phyloP scores from a whole-genome alignment of 225 moss, liverwort and hornwort species.

The Bryoerythrophyllum caledonicum region DNA sequence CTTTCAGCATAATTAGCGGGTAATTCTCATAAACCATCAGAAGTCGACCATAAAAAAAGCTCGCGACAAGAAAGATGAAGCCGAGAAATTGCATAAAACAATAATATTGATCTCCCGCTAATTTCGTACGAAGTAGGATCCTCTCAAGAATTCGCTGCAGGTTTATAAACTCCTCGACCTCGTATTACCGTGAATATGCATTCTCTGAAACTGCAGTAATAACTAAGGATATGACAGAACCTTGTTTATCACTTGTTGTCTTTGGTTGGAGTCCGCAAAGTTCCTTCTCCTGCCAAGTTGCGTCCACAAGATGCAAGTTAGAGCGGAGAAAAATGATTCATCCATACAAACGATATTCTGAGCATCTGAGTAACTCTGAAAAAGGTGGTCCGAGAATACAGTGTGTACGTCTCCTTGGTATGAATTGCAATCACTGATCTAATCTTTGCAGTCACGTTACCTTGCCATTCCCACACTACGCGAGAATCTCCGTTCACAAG shows the following conservation, averaged over 20 bases:
- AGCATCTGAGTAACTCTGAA: background rate
- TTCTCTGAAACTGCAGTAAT: conserved; percentile 11
- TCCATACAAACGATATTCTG: background rate
- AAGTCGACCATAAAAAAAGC: background rate
- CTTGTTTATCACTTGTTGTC: conserved; percentile 36
- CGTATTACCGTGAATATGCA: background rate
- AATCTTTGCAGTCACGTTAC: conserved; percentile 37
- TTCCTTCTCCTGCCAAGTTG: conserved; percentile 68
- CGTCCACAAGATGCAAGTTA: conserved; percentile 14
- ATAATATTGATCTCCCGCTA: background rate
- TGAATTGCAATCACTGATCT: background rate
- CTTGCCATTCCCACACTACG: conserved; percentile 99
- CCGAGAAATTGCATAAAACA: background rate
- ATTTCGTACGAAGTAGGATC: conserved; percentile 17
- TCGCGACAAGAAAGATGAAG: conserved; percentile 5
- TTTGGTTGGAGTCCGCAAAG: conserved; percentile 61
- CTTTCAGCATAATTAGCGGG: background rate
- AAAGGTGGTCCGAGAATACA: background rate
- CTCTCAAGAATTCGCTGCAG: conserved; percentile 12
- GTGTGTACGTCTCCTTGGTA: background rate
- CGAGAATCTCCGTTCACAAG: conserved; percentile 95
- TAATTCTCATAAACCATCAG: background rate
- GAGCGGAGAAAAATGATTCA: background rate
- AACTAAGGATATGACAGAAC: conserved; percentile 19
- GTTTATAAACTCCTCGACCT: background rate